Base-by-base conservation (phyloP, 352 stramenopile genomes). In the Thalassiosira oceanica region DNA sequence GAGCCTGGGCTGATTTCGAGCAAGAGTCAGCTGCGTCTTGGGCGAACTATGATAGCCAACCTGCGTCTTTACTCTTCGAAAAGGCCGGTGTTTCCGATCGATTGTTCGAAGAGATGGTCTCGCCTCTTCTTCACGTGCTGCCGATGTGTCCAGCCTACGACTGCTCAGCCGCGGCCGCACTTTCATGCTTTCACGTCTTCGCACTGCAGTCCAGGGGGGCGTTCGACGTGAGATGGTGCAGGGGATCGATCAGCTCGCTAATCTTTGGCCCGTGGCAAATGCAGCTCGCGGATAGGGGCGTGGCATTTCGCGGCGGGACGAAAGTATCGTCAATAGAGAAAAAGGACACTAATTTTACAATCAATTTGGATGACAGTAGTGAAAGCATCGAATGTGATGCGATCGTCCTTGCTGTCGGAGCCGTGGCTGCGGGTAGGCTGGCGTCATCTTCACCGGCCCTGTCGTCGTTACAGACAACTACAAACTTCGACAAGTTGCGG, bases 131-230 rank as follows among this genome's bases (percentile, higher is more conserved):
- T 16, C 78, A 87, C 49, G 83, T 88, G 18, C 62, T 89, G 11
- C 83, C 83, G 5, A 89, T 90, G 83, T 80, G 67, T 44, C 80
- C 80, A 8, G 79, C 61, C 36, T 85, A 85, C 31, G 83, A 88
- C 60, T 87, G 80, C 65, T 88, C 78, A 7, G 78, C 83, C 4
- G 83, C 83, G 16, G 83, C 83, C 7, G 80, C 80, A 10, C 45
- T 90, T n/a, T 87, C 80, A 8, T 90, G 83, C 60, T 88, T 90
- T 55, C 83, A 90, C 71, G 77, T 87, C 1, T 90, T 90, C 82
- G 83, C 83, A 4, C 62, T 90, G 18, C 83, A 90, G 54, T 75
- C 83, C 2, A 68, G 49, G 42, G 83, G 83, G n/a, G 83, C 83
- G 1, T 90, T 90, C 77, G 80, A 90, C 68, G 83, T 88, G 8